These are phyloP conservation scores for Ocimum tenuiflorum DNA, from an alignment of 257 asterid species.

Conservation along the genomic window DNA sequence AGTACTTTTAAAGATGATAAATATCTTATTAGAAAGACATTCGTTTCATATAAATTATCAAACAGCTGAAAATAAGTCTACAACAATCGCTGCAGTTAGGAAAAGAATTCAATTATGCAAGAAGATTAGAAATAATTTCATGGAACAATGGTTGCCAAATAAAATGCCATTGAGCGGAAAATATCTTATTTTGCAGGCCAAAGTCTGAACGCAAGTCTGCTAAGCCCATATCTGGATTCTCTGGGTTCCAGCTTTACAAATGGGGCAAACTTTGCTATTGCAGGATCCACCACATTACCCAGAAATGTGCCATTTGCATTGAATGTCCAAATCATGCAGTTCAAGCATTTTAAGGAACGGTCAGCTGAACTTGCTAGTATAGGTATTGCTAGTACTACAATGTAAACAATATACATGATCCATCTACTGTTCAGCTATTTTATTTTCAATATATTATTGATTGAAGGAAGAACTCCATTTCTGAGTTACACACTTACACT, in stretches of 20 bases:
- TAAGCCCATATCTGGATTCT: constrained; percentile 71
- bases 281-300: constrained; percentile 67
- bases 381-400: no score
- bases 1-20: no score
- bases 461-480: not conserved
- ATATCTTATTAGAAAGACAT: no score
- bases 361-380: constrained; percentile 48
- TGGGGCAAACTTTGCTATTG: constrained; percentile 86
- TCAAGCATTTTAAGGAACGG: constrained; percentile 60
- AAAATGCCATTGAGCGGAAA: not conserved
- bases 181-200: constrained; percentile 46
- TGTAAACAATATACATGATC: no score
- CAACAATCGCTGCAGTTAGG: not conserved
- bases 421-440: no score
- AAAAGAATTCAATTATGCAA: not conserved
- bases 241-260: constrained; percentile 52
- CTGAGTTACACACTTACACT: no score
- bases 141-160: not conserved
- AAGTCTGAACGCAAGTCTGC: constrained; percentile 52
- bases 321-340: constrained; percentile 72
- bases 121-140: not conserved
- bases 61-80: not conserved
- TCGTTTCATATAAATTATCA: no score
- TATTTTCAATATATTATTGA: not conserved
- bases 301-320: constrained; percentile 54